Evolutionary conservation across 1,139 yeast species (phyloP).

Genomic region (Zygoascus meyerae): DNA sequence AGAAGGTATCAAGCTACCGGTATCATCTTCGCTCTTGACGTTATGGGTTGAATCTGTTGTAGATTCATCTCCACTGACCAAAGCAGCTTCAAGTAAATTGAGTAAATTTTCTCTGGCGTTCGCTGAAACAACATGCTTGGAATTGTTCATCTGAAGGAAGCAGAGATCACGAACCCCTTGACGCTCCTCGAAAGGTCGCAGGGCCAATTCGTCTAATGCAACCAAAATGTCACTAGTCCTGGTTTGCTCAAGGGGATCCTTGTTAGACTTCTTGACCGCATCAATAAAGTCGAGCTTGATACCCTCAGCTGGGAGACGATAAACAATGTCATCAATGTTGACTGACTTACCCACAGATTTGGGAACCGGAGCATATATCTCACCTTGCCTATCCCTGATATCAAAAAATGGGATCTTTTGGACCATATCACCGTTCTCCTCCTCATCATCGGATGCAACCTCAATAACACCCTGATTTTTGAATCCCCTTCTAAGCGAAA

Average conservation of each 20-base stretch:
- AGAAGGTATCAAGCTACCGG: not conserved
- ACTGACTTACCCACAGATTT: constrained; percentile 37
- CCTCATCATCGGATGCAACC: constrained; percentile 38
- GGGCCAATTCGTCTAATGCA: constrained; percentile 34
- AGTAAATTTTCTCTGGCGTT: constrained; percentile 26
- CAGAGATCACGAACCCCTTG: constrained; percentile 35
- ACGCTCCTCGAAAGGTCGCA: constrained; percentile 26
- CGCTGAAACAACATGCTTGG: constrained; percentile 25
- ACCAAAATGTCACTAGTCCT: constrained; percentile 26
- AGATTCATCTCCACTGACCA: constrained; percentile 10
- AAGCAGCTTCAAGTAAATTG: constrained; percentile 40
- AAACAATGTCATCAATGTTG: constrained; percentile 48
- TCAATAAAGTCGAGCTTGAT: constrained; percentile 70
- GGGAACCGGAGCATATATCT: constrained; percentile 45
- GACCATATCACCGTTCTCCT: constrained; percentile 26
- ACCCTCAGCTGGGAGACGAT: constrained; percentile 66
- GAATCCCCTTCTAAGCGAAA: constrained; percentile 54
- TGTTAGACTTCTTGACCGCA: constrained; percentile 20
- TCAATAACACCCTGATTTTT: constrained; percentile 67
- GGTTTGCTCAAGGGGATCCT: constrained; percentile 17
- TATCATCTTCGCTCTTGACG: no score
- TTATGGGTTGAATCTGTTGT: no score
- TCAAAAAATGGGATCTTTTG: constrained; percentile 45
- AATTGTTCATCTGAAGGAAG: constrained; percentile 26
- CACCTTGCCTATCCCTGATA: constrained; percentile 36